Evolutionary conservation across 2,329 filamentous ascomycete genomes (phyloP).

Genomic region (Neoascochyta sp.): DNA sequence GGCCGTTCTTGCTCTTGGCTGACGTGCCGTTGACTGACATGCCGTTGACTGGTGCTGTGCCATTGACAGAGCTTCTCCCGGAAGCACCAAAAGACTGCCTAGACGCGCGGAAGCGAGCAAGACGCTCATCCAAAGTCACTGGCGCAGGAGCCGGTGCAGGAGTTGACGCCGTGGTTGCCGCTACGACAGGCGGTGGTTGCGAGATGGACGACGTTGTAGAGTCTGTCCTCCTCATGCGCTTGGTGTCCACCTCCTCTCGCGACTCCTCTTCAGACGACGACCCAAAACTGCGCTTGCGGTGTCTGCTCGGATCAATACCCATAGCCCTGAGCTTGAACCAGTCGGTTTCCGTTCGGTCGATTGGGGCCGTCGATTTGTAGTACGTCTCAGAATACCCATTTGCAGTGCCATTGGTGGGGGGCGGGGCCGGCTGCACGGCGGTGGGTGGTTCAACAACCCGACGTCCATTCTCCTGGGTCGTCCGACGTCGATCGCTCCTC

Average conservation of each 20-base stretch:
- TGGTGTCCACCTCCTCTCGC: slow-evolving; percentile 13
- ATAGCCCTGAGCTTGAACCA: slow-evolving; percentile 52
- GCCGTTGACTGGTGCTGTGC: slow-evolving; percentile 6
- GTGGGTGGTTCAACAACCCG: not conserved
- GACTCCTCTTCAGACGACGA: slow-evolving; percentile 24
- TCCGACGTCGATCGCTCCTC: not conserved
- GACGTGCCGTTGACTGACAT: slow-evolving; percentile 8
- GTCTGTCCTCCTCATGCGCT: slow-evolving; percentile 18
- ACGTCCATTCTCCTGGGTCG: slow-evolving; percentile 4
- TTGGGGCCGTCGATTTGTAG: slow-evolving; percentile 20
- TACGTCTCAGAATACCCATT: slow-evolving; percentile 24
- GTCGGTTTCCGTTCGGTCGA: slow-evolving; percentile 47
- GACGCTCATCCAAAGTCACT: slow-evolving; percentile 17
- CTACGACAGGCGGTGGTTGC: slow-evolving; percentile 7
- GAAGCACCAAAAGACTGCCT: slow-evolving; percentile 13
- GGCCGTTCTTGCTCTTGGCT: slow-evolving; percentile 11
- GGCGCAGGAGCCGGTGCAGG: slow-evolving; percentile 2
- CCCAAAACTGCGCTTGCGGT: slow-evolving; percentile 31
- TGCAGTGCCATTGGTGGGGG: slow-evolving; percentile 2
- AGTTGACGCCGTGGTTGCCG: slow-evolving; percentile 1
- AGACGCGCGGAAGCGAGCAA: slow-evolving; percentile 22
- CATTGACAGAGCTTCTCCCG: slow-evolving; percentile 8
- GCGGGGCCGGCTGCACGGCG: not conserved
- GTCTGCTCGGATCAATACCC: slow-evolving; percentile 42
- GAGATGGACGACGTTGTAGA: slow-evolving; percentile 10